These are phyloP conservation scores for Aplosporella prunicola DNA, from an alignment of 2,329 filamentous ascomycete genomes.

Conservation along the genomic window DNA sequence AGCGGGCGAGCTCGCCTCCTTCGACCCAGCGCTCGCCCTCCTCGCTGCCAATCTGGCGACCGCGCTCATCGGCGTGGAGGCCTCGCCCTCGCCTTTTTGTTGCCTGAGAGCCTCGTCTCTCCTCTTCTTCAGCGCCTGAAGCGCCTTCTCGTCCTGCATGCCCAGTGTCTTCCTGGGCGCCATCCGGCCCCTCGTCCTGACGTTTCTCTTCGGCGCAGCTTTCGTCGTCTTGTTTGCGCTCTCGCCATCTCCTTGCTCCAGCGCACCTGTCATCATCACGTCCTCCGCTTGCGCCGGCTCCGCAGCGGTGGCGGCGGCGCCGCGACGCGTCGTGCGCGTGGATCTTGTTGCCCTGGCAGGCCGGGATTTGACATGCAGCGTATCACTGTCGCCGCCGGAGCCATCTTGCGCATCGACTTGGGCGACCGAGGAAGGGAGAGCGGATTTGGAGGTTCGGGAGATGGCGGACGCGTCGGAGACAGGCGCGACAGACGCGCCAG, in stretches of 20 bases:
- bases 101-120: conserved; percentile 19
- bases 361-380: conserved; percentile 14
- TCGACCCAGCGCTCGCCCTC: not conserved
- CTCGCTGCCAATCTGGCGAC: not conserved
- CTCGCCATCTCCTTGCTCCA: conserved; percentile 17
- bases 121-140: conserved; percentile 24
- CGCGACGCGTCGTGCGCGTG: conserved; percentile 16
- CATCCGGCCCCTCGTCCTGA: conserved; percentile 5
- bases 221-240: conserved; percentile 5
- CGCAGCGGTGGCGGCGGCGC: conserved; percentile 15
- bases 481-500: too few relatives aligned
- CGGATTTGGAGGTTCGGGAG: too few relatives aligned
- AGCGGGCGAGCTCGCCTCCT: conserved; percentile 2
- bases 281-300: conserved; percentile 18
- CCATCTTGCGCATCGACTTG: conserved; percentile 14
- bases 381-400: conserved; percentile 30
- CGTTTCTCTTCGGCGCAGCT: not conserved
- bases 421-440: too few relatives aligned
- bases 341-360: conserved; percentile 18
- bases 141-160: conserved; percentile 17
- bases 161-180: conserved; percentile 16
- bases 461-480: too few relatives aligned
- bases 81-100: conserved; percentile 13
- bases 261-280: conserved; percentile 28
- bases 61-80: conserved; percentile 5